A percentile compares a stretch with the other conserved stretches of the same genome.
phyloP scores from a whole-genome alignment of 805 yeast genomes.

The Saturnispora dispora region DNA sequence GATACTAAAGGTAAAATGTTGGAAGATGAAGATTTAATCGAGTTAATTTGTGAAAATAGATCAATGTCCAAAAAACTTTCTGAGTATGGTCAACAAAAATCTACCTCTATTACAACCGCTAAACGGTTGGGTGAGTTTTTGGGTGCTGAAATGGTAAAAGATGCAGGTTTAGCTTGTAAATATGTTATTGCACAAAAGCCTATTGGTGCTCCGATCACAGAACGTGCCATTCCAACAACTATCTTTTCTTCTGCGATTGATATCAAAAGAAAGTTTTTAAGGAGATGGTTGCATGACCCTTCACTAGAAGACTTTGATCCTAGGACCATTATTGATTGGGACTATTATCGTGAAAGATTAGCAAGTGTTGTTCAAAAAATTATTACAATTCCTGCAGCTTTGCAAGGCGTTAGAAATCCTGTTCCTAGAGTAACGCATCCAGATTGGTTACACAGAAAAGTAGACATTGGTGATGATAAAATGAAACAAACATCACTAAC shows the following conservation, averaged over 20 bases:
- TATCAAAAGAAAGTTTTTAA: slow-evolving; percentile 62
- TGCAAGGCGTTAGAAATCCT: slow-evolving; percentile 81
- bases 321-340: slow-evolving; percentile 86
- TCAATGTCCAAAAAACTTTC: slow-evolving; percentile 87
- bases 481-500: slow-evolving; percentile 62
- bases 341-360: slow-evolving; percentile 78
- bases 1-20: slow-evolving; percentile 79
- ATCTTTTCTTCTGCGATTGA: slow-evolving; percentile 76
- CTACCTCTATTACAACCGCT: slow-evolving; percentile 95
- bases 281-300: slow-evolving; percentile 82
- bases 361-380: slow-evolving; percentile 92
- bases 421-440: slow-evolving; percentile 94
- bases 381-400: slow-evolving; percentile 94
- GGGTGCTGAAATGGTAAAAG: slow-evolving; percentile 94
- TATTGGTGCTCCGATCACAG: slow-evolving; percentile 80
- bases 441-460: slow-evolving; percentile 72
- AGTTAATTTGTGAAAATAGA: slow-evolving; percentile 90
- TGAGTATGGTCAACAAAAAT: slow-evolving; percentile 85
- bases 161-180: slow-evolving; percentile 91
- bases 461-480: slow-evolving; percentile 52
- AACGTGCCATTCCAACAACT: slow-evolving; percentile 93
- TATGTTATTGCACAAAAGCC: slow-evolving; percentile 86
- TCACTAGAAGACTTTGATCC: slow-evolving; percentile 77
- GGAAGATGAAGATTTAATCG: slow-evolving; percentile 90
- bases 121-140: slow-evolving; percentile 85